Evolutionary conservation across 2,329 filamentous ascomycete species (phyloP).

Genomic region (Aureobasidium vineae): DNA sequence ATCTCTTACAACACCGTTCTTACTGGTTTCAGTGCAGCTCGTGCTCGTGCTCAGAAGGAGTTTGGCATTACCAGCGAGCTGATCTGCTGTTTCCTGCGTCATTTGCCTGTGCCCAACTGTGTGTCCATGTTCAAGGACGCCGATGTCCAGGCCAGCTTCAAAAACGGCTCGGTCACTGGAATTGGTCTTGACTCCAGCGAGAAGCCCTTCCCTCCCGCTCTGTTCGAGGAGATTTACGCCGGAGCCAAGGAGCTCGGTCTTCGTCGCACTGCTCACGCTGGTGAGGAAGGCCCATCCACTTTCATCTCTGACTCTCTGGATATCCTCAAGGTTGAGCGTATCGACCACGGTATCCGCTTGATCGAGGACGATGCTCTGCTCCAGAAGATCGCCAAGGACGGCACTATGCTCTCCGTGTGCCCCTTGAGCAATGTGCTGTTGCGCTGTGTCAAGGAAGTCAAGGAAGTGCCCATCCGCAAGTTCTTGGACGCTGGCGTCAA

Average conservation of each 20-base stretch:
- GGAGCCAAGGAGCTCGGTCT: slow-evolving; percentile 55
- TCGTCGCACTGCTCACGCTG: slow-evolving; percentile 68
- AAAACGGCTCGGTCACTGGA: slow-evolving; percentile 56
- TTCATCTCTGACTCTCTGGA: slow-evolving; percentile 66
- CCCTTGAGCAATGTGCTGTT: slow-evolving; percentile 70
- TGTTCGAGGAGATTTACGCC: slow-evolving; percentile 62
- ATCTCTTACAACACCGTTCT: slow-evolving; percentile 64
- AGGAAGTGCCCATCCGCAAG: slow-evolving; percentile 59
- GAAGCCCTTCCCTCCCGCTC: slow-evolving; percentile 45
- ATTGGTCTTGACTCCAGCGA: slow-evolving; percentile 68
- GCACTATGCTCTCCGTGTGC: slow-evolving; percentile 67
- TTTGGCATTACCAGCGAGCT: slow-evolving; percentile 64
- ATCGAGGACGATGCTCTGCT: slow-evolving; percentile 60
- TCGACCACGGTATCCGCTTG: slow-evolving; percentile 72
- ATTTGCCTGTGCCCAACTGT: slow-evolving; percentile 63
- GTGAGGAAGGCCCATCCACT: slow-evolving; percentile 68
- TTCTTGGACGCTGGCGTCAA: slow-evolving; percentile 63
- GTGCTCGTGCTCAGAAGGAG: slow-evolving; percentile 59
- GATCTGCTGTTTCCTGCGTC: slow-evolving; percentile 70
- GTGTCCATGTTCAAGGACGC: slow-evolving; percentile 49
- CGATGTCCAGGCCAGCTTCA: slow-evolving; percentile 45
- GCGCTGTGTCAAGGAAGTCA: slow-evolving; percentile 54
- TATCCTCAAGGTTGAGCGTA: slow-evolving; percentile 60
- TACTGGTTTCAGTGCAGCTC: slow-evolving; percentile 60
- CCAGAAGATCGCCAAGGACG: slow-evolving; percentile 55